Evolutionary conservation across 2,329 filamentous ascomycete genomes (phyloP).

Genomic region (Shiraia sp.): DNA sequence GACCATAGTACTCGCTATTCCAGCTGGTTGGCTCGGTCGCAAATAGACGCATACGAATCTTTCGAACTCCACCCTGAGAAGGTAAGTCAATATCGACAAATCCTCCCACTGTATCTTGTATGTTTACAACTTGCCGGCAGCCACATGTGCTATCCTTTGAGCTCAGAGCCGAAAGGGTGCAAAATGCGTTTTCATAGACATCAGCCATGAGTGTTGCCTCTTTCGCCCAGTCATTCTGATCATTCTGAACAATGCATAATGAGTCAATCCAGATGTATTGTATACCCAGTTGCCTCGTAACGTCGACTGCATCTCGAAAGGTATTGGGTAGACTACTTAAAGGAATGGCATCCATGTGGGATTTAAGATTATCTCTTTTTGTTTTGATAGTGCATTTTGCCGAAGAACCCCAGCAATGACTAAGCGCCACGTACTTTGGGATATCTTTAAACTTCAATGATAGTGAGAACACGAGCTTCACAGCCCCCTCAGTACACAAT

Average conservation of each 20-base stretch:
- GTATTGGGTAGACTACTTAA: not conserved
- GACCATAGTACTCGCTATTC: too few relatives aligned
- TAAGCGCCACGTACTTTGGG: not conserved
- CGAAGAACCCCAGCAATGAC: constrained; percentile 1
- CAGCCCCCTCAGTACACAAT: too few relatives aligned
- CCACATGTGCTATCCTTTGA: too few relatives aligned
- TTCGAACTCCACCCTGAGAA: too few relatives aligned
- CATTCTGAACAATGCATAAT: constrained; percentile 5
- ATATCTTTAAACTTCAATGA: too few relatives aligned
- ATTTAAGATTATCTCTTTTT: not conserved
- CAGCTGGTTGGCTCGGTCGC: too few relatives aligned
- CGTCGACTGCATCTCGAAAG: not conserved
- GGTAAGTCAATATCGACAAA: too few relatives aligned
- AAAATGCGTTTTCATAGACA: constrained; percentile 2
- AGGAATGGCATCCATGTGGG: not conserved
- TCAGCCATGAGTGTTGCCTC: constrained; percentile 2
- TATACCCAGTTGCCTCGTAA: constrained; percentile 3
- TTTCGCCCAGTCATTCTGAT: constrained; percentile 1
- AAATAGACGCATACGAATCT: too few relatives aligned
- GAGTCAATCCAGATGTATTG: constrained; percentile 22
- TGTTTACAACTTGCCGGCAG: too few relatives aligned
- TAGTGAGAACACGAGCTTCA: too few relatives aligned
- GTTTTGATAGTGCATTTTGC: not conserved
- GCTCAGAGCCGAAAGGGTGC: too few relatives aligned
- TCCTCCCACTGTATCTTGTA: too few relatives aligned